Evolutionary conservation across 2,329 filamentous ascomycete genomes (phyloP), one percentile per base, ranked within the genome.

Genomic region (Aureobasidium pullulans): DNA sequence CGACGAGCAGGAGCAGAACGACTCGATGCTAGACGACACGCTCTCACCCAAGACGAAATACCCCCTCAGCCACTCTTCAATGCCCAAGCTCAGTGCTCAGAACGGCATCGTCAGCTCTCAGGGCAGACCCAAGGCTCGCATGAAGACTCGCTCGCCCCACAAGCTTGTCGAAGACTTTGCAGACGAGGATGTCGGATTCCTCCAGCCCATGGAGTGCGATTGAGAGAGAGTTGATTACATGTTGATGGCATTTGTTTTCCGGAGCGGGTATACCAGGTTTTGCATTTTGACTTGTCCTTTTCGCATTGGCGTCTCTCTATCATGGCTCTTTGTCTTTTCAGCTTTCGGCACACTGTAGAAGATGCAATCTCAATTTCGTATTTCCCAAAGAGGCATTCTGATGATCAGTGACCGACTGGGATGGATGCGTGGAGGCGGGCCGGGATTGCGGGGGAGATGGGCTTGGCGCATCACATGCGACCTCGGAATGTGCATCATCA

Each of bases 201-300:
- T 61, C 13, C 59, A 61, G 44, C 59, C 59, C 7, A 61, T 61
- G 59, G 59, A 61, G 36, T 59, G 57, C 47, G 57, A 59, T 40
- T 59, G 32, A 43, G 31, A 15, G n/a, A 40, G 4, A 19, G 23
- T 8, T 42, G 36, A 23, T 23, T 23, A 23, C 23, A 23, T 23
- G 23, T 23, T 53, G 34, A n/a, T 42, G 23, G 40, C 19, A 44
- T 11, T 16, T 56, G 29, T 42, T 11, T 16, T 56, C 31, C 31
- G 48, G 23, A 42, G 37, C 49, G 52, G 31, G 40, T 43, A 36
- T 56, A 44, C 52, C 52, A 23, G 37, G 48, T 9, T 19, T 46
- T 32, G 37, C 37, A 42, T 44, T 34, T 43, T 36, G n/a, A 5
- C 15, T 28, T 7, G 29, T 4, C 43, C 23, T 19, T 32, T 16